These are phyloP conservation scores for Kwoniella sp. DNA, from an alignment of 768 basidiomycete genomes.

Conservation along the genomic window DNA sequence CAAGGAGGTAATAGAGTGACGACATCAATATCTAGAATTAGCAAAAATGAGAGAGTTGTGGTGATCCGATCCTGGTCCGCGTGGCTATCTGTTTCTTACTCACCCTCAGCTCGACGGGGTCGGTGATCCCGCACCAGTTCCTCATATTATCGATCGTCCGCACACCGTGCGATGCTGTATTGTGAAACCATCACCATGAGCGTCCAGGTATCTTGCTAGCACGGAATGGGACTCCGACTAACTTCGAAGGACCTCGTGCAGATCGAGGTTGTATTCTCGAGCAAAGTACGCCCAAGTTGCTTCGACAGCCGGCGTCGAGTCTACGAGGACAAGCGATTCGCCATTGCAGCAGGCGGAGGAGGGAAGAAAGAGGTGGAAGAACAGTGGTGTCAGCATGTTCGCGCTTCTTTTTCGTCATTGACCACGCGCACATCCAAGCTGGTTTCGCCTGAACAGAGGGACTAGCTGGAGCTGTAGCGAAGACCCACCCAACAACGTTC, in stretches of 20 bases:
- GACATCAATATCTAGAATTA: too few species aligned
- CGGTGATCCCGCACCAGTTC: slow-evolving; percentile 67
- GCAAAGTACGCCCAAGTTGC: slow-evolving; percentile 75
- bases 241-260: slow-evolving; percentile 56
- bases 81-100: too few species aligned
- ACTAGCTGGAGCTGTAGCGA: too few species aligned
- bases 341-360: too few species aligned
- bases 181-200: background rate
- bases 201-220: slow-evolving; percentile 6
- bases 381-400: background rate
- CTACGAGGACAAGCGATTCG: slow-evolving; percentile 63
- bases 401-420: too few species aligned
- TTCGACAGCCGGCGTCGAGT: slow-evolving; percentile 81
- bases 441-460: too few species aligned
- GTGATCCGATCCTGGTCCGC: too few species aligned
- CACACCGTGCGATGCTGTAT: slow-evolving; percentile 69
- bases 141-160: slow-evolving; percentile 74
- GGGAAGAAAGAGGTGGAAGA: background rate
- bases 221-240: slow-evolving; percentile 32
- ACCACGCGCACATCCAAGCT: background rate
- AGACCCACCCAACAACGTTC: slow-evolving; percentile 50
- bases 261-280: slow-evolving; percentile 61
- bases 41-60: too few species aligned
- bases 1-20: background rate
- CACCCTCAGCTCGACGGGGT: slow-evolving; percentile 65